phyloP scores from a whole-genome alignment of 441 rosid species.

The Arabidopsis hybrid region DNA sequence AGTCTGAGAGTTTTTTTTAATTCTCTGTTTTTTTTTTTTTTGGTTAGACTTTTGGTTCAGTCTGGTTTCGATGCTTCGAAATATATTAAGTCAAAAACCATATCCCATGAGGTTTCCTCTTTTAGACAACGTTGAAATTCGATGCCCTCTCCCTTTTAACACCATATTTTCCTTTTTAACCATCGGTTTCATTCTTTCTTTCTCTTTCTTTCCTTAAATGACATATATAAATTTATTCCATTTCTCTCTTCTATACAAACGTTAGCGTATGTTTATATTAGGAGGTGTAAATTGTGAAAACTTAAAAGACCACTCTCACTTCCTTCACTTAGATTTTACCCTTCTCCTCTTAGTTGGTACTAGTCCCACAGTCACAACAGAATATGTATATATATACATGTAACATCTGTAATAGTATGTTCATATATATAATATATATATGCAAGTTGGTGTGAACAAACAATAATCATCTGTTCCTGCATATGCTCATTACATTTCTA shows the following conservation, averaged over 20 bases:
- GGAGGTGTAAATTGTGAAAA: constrained; percentile 35
- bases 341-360: constrained; percentile 27
- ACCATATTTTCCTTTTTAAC: constrained; percentile 59
- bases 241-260: constrained; percentile 33
- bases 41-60: not conserved
- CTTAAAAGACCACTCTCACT: constrained; percentile 47
- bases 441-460: constrained; percentile 20
- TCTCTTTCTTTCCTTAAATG: constrained; percentile 17
- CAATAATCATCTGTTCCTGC: constrained; percentile 30
- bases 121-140: constrained; percentile 53
- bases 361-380: constrained; percentile 10
- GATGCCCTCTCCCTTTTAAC: constrained; percentile 43
- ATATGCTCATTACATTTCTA: constrained; percentile 31
- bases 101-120: constrained; percentile 60
- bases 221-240: not conserved
- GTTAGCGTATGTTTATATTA: constrained; percentile 36
- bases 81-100: constrained; percentile 53
- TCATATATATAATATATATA: not conserved
- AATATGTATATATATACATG: not conserved
- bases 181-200: constrained; percentile 50
- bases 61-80: constrained; percentile 32
- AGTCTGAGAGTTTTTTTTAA: not conserved
- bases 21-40: constrained; percentile 34
- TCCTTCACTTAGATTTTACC: constrained; percentile 32
- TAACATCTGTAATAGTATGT: not conserved